Conservation (phyloP, 2,329 filamentous ascomycete species). For the Aureobasidium sp. region DNA sequence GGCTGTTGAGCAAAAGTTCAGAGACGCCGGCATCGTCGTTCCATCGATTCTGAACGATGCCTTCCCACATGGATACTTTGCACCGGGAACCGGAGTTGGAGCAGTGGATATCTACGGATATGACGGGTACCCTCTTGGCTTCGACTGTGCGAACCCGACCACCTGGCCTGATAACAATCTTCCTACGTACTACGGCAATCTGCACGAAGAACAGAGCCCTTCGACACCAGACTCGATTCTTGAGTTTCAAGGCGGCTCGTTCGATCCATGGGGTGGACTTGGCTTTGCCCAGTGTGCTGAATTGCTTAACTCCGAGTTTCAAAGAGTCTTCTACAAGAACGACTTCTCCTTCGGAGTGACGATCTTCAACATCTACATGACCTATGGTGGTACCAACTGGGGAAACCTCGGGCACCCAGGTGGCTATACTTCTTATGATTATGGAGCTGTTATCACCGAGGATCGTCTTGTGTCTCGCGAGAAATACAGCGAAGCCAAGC, state of each 20-base stretch:
- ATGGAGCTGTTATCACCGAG: slow-evolving; percentile 59
- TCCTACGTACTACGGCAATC: slow-evolving; percentile 47
- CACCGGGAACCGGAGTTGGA: slow-evolving; percentile 45
- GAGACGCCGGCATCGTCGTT: slow-evolving; percentile 50
- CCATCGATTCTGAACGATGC: slow-evolving; percentile 58
- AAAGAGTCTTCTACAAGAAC: slow-evolving; percentile 57
- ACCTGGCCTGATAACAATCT: slow-evolving; percentile 51
- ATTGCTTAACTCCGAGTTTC: slow-evolving; percentile 64
- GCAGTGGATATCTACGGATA: slow-evolving; percentile 43
- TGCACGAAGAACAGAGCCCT: slow-evolving; percentile 54
- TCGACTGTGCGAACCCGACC: slow-evolving; percentile 48
- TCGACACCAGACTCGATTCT: slow-evolving; percentile 57
- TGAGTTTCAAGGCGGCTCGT: slow-evolving; percentile 47
- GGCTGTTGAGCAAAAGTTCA: slow-evolving; percentile 60
- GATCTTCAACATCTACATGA: slow-evolving; percentile 71
- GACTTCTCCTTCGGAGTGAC: slow-evolving; percentile 56
- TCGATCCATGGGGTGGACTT: slow-evolving; percentile 65
- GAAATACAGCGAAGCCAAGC: slow-evolving; percentile 73
- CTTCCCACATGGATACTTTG: slow-evolving; percentile 50
- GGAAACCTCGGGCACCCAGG: slow-evolving; percentile 51
- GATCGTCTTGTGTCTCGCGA: slow-evolving; percentile 60
- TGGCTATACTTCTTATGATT: slow-evolving; percentile 54
- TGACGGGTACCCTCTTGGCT: slow-evolving; percentile 37
- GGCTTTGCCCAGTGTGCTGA: slow-evolving; percentile 60
- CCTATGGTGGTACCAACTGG: slow-evolving; percentile 59